Evolutionary conservation across 2,329 filamentous ascomycete species (phyloP), one percentile per base, ranked within the genome.

Genomic region (Capronia coronata): DNA sequence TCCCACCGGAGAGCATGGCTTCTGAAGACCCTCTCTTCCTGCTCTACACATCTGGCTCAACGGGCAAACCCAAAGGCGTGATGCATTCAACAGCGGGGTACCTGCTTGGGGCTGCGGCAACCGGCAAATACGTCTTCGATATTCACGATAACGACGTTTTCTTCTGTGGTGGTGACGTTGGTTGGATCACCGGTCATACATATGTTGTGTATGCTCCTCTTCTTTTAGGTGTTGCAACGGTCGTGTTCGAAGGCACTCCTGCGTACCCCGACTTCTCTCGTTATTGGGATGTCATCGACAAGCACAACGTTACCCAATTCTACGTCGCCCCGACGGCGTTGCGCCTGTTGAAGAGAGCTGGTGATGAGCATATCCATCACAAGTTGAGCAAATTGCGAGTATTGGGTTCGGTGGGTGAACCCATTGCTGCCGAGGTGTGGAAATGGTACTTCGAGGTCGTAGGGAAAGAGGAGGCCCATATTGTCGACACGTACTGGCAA

Each of bases 401-500:
- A 4, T 76, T 98, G 16, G 93, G 91, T 52, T 95, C 91, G 14
- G 93, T 98, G 51, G 93, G 93, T 60, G 93, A 98, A 74, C 93
- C 93, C 32, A 98, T 98, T 63, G 91, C 93, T 14, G 87, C 91
- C 18, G 93, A 98, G 70, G 86, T 98, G 52, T 98, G 93, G 93
- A 97, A 97, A 74, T 98, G 93, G 93, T 98, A 97, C 73, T 91
- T 89, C 67, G 89, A 97, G 70, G 79, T 86, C 60, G 89, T 98
- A 46, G 93, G 93, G 64, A 94, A 89, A 77, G 84, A 91, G 70
- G 84, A 94, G 69, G 85, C 87, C 42, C 93, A 98, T 65, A 77
- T 98, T 68, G 84, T 96, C 48, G 93, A 98, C 68, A 98, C 93
- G 46, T 98, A 98, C 79, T 98, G 93, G 93, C 93, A 98, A 80